Conservation (phyloP, 1,139 yeast species). For the Schwanniomyces etchellsii region DNA sequence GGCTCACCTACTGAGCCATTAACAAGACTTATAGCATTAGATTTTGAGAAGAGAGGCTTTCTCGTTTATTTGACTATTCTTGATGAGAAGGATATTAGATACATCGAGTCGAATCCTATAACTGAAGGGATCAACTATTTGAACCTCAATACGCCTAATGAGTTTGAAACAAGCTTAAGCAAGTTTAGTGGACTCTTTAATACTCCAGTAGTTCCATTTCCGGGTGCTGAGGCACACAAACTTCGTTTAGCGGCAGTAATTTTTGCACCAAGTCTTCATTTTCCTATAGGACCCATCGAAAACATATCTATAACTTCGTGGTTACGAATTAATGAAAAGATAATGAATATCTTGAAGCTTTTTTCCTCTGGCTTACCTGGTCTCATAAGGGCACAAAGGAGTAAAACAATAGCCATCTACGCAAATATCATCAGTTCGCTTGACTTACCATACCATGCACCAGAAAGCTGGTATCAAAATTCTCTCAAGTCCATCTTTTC, state of each 20-base stretch:
- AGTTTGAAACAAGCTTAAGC: slow-evolving; percentile 24
- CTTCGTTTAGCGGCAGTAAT: slow-evolving; percentile 53
- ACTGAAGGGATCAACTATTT: slow-evolving; percentile 44
- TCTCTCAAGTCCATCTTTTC: slow-evolving; percentile 33
- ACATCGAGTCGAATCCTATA: slow-evolving; percentile 55
- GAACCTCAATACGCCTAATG: slow-evolving; percentile 22
- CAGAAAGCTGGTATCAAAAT: slow-evolving; percentile 39
- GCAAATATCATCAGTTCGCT: slow-evolving; percentile 41
- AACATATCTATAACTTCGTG: slow-evolving; percentile 48
- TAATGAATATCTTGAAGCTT: slow-evolving; percentile 42
- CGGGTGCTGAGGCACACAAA: slow-evolving; percentile 49
- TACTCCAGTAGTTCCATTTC: slow-evolving; percentile 39
- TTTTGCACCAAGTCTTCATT: slow-evolving; percentile 58
- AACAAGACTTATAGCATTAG: slow-evolving; percentile 64
- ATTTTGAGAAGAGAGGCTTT: slow-evolving; percentile 73
- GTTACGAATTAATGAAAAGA: slow-evolving; percentile 44
- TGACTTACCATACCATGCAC: slow-evolving; percentile 44
- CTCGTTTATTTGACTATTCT: slow-evolving; percentile 72
- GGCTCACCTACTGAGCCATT: slow-evolving; percentile 79
- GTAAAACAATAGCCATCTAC: slow-evolving; percentile 39
- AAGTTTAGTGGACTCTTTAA: slow-evolving; percentile 38
- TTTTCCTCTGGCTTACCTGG: slow-evolving; percentile 54
- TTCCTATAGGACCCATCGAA: slow-evolving; percentile 68
- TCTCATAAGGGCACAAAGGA: slow-evolving; percentile 43
- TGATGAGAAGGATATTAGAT: slow-evolving; percentile 56